Base-by-base conservation (phyloP, 768 basidiomycete genomes). In the Vararia minispora region DNA sequence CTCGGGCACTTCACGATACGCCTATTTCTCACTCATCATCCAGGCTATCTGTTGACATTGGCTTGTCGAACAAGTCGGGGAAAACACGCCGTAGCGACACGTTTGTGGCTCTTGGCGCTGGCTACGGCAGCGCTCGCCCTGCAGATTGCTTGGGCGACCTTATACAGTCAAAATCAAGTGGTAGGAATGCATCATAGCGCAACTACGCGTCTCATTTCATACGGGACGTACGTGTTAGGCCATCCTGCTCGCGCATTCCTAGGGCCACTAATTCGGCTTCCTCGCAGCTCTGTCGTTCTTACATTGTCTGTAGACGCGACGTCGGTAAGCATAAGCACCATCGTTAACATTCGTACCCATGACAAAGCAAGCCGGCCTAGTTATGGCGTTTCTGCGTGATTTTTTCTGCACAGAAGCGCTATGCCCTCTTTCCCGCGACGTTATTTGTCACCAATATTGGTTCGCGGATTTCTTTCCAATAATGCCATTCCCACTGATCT, bases 101-200 rank as follows among this genome's bases (percentile, higher is more conserved):
- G 32, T 12, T 33, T 33, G 26, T 46, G 48, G 47, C 31, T 50
- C 12, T 37, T 48, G 18, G 16, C 33, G 3, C 33, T 50, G 17
- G 33, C 40, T 5, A 44, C 48, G 4, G 16, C 21, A 23, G 14
- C 43, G 33, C 36, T 36, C 5, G 35, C 28, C 1, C 43, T 48
- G 8, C 46, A 48, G 20, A 40, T 42, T 8, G 33, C 21, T 28
- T 50, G 46, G 43, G 43, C 46, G 29, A 29, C 33, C 20, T 43
- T 33, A n/a, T 12, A 53, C 50, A 6, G 57, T 60, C 38, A 46
- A 55, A 12, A 33, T 39, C 13, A 47, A 56, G 21, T 29, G 29
- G 2, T 23, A 29, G 9, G 58, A 59, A 28, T 52, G 49, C 12
- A 35, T 58, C 21, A 24, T 59, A 36, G 58, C 58, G 44, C 13